Conservation (phyloP, 2,329 filamentous ascomycete species). For the Clarireedia monteithiana region DNA sequence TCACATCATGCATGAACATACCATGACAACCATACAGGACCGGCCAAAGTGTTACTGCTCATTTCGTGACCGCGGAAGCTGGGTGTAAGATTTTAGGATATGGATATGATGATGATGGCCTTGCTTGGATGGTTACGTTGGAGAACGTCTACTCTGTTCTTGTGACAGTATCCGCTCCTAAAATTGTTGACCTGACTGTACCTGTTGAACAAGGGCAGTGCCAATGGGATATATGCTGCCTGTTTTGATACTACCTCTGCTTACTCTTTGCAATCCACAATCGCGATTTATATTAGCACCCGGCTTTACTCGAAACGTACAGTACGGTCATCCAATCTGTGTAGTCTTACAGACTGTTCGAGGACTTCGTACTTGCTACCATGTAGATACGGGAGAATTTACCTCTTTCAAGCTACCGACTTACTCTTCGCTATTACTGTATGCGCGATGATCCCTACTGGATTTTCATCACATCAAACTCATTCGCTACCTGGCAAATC, state of each 20-base stretch:
- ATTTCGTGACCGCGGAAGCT: background rate
- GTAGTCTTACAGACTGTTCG: background rate
- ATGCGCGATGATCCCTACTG: background rate
- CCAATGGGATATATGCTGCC: background rate
- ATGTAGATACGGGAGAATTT: background rate
- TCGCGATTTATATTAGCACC: background rate
- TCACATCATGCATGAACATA: too few relatives aligned
- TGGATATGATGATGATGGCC: background rate
- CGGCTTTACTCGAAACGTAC: background rate
- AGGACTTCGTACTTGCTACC: background rate
- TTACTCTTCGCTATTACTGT: background rate
- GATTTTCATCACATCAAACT: background rate
- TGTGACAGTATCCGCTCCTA: background rate
- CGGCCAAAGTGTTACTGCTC: background rate
- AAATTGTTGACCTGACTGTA: background rate
- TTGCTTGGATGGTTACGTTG: constrained; percentile 1
- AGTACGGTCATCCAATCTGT: background rate
- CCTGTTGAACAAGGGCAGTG: background rate
- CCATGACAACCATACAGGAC: background rate
- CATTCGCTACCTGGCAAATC: background rate
- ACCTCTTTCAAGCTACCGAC: background rate
- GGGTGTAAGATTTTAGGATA: constrained; percentile 1
- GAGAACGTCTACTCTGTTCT: background rate
- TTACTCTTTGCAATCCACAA: background rate
- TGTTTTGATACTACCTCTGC: background rate